Base-by-base conservation (phyloP, 306 rosid species). In the Citrullus mucosospermus region DNA sequence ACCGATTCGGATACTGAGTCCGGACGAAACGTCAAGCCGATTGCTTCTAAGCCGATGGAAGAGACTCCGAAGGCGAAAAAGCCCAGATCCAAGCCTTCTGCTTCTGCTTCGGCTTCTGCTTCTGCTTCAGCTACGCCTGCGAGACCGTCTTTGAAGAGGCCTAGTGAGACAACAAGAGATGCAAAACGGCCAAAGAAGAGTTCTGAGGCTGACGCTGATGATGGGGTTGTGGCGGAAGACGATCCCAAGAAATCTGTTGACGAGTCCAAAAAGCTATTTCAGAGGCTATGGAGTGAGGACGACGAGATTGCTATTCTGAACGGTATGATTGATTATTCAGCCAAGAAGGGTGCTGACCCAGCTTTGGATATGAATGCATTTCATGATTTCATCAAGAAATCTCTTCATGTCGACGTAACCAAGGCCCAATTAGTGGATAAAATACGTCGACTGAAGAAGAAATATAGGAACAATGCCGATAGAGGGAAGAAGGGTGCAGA, bases 201-300 rank as follows among this genome's bases (percentile, higher is more conserved):
- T 15, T 44, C 79, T 36, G 84, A 81, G 15, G 76, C 66, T 12
- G 81, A 66, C 2, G 66, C 70, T 4, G 83, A 75, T 20, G 85
- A 43, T 9, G 77, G 55, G 13, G 69, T 15, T 14, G 56, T 6
- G 5, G 79, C 48, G 5, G 92, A 86, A 65, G 86, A 88, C 66
- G 89, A 83, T 18, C 78, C 46, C 32, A 86, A 85, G 69, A 83
- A 83, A 57, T 1, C 86, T 2, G 88, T 80, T 0, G 87, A 83
- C 1, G 87, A 86, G 4, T 66, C 86, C 0, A 90, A 81, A 77
- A 89, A 86, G 81, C 54, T 57, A 5, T 84, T 78, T 75, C 92
- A 85, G 85, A 82, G 97, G 46, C 17, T 90, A 0, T 92, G 91
- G 88, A 85, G 84, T 17, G 90, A 86, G 55, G 93, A 85, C 0